These are phyloP conservation scores for Exsudoporus floridanus DNA, from an alignment of 1,284 basidiomycete species.

Conservation along the genomic window DNA sequence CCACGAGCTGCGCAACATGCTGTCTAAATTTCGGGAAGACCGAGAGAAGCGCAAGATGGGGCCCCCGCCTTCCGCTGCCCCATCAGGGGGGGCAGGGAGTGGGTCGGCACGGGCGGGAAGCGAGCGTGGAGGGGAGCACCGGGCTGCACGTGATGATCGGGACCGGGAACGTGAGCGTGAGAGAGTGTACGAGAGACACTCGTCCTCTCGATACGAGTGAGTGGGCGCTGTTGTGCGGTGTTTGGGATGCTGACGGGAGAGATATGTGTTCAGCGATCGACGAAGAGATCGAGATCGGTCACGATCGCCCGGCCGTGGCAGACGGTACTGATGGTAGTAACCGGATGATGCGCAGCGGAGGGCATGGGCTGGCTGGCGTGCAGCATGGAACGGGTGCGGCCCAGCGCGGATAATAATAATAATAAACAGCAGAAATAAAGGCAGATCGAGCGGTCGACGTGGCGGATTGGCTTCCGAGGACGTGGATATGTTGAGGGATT, in stretches of 20 bases:
- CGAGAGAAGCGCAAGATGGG: slow-evolving; percentile 78
- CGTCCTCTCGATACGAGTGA: slow-evolving; percentile 73
- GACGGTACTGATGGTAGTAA: slow-evolving; percentile 53
- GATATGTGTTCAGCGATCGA: slow-evolving; percentile 45
- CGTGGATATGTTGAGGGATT: slow-evolving; percentile 10
- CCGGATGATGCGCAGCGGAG: neutral
- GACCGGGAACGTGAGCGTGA: slow-evolving; percentile 66
- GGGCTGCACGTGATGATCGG: slow-evolving; percentile 57
- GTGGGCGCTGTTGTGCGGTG: slow-evolving; percentile 33
- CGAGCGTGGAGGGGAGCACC: slow-evolving; percentile 49
- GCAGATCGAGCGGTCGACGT: slow-evolving; percentile 5
- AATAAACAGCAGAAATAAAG: neutral
- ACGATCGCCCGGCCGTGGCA: slow-evolving; percentile 65
- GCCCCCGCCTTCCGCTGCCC: slow-evolving; percentile 41
- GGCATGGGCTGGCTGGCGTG: slow-evolving; percentile 16
- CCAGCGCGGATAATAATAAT: slow-evolving; percentile 7
- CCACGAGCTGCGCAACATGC: slow-evolving; percentile 94
- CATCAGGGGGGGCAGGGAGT: slow-evolving; percentile 32
- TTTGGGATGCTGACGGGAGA: slow-evolving; percentile 13
- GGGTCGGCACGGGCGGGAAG: slow-evolving; percentile 38
- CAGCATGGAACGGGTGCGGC: slow-evolving; percentile 33
- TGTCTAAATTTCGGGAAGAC: slow-evolving; percentile 84
- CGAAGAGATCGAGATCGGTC: slow-evolving; percentile 74
- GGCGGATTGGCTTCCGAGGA: slow-evolving; percentile 3
- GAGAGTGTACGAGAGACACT: slow-evolving; percentile 68